These are phyloP conservation scores for Botryotinia globosa DNA, from an alignment of 2,329 filamentous ascomycete genomes.

Conservation along the genomic window DNA sequence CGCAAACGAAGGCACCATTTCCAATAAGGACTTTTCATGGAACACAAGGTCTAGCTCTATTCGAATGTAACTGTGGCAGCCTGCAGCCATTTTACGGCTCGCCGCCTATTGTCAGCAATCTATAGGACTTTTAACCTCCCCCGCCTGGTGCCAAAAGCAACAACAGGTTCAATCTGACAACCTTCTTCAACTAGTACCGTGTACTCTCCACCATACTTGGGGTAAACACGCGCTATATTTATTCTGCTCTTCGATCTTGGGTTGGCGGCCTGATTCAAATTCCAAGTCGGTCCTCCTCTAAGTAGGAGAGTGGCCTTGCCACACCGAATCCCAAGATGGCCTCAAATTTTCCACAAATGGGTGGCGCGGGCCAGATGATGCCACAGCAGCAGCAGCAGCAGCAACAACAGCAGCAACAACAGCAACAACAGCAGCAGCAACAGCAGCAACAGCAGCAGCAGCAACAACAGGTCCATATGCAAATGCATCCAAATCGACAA, in stretches of 20 bases:
- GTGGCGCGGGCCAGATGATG: conserved; percentile 35
- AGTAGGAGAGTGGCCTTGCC: conserved; percentile 33
- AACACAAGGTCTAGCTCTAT: conserved; percentile 33
- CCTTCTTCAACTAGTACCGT: conserved; percentile 4
- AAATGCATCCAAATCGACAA: conserved; percentile 14
- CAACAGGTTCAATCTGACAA: conserved; percentile 7
- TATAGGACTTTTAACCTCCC: conserved; percentile 22
- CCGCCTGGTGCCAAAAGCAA: conserved; percentile 20
- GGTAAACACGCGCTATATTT: conserved; percentile 9
- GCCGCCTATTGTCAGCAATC: conserved; percentile 32
- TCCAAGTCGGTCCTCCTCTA: conserved; percentile 26
- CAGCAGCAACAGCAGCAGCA: conserved; percentile 27
- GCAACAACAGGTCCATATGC: conserved; percentile 11
- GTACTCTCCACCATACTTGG: conserved; percentile 19
- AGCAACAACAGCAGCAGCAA: conserved; percentile 23
- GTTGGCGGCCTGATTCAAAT: conserved; percentile 26
- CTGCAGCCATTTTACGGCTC: conserved; percentile 33
- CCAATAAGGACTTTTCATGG: conserved; percentile 28
- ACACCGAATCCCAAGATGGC: conserved; percentile 35
- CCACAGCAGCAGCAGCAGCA: conserved; percentile 32
- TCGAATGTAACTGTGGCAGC: conserved; percentile 33
- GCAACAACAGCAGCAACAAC: conserved; percentile 29
- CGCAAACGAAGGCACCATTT: conserved; percentile 31
- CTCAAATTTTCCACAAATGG: conserved; percentile 37
- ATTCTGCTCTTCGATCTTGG: conserved; percentile 11